Evolutionary conservation across 768 basidiomycete species (phyloP), one percentile per base, ranked within the genome.

Genomic region (Kwoniella sp.): DNA sequence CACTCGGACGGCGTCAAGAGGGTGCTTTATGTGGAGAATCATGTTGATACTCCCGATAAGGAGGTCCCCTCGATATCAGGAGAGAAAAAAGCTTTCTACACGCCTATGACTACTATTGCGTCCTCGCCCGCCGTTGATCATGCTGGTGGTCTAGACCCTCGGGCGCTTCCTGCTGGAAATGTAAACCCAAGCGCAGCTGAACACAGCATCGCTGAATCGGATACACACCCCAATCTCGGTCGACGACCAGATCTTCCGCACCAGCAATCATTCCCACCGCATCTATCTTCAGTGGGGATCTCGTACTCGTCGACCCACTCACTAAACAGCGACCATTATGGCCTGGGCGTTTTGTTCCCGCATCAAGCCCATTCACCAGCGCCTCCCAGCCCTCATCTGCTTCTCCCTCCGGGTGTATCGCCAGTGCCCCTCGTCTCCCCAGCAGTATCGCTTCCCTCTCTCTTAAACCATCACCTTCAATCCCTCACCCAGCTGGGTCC

Each of bases 21-120:
- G 22, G 30, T 60, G 2, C 44, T 71, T 2, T 68, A 65, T 52
- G 57, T 71, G 2, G 58, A 68, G 52, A 71, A 71, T 47, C n/a
- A 56, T 44, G 36, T 47, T 13, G 48, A 26, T 21, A 54, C 52
- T 21, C 29, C 53, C 15, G 49, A 47, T 25, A 10, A 44, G 40
- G 53, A 30, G 36, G 22, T 36, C 2, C 44, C 7, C 33, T 13
- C 1, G 48, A 19, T 4, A n/a, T 21, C 26, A 10, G 47, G n/a
- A 29, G 26, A n/a, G 22, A 27, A 25, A 24, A 9, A 37, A 21
- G 21, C 40, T 33, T 27, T 33, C 9, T 21, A 40, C 51, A 40
- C 27, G 21, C 30, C 29, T 3, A 17, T 21, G 50, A 0, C 49
- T 46, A 19, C 51, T 5, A n/a, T 30, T 27, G 7, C 47, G 33